Conservation (phyloP, 805 yeast species). For the Kuraishia ogatae region DNA sequence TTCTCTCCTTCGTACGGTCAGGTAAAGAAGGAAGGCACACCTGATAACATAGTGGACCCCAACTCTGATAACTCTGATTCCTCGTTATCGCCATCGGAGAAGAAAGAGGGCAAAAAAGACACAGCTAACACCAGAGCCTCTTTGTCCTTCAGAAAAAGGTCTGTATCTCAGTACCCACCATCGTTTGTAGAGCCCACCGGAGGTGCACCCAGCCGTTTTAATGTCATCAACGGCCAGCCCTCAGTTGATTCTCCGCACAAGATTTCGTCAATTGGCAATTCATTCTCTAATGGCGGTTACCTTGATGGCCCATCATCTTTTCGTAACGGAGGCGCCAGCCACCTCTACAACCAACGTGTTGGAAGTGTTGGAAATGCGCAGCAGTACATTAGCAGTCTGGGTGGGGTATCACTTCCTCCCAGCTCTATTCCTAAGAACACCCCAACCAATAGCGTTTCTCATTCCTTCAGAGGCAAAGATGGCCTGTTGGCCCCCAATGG, state of each 20-base stretch:
- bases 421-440: constrained; percentile 2
- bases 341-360: constrained; percentile 4
- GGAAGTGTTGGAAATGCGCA: constrained; percentile 7
- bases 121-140: neutral
- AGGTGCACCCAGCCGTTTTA: neutral
- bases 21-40: constrained; percentile 2
- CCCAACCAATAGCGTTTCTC: constrained; percentile 4
- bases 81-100: constrained; percentile 9
- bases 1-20: neutral
- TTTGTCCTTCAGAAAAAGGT: constrained; percentile 26
- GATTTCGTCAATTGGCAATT: constrained; percentile 7
- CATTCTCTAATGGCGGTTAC: constrained; percentile 22
- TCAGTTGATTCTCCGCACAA: constrained; percentile 5
- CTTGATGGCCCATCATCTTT: constrained; percentile 13
- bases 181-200: constrained; percentile 8
- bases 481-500: constrained; percentile 9
- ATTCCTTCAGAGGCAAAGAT: constrained; percentile 7
- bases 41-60: constrained; percentile 7
- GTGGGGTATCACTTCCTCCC: constrained; percentile 1
- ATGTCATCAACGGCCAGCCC: neutral
- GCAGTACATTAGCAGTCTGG: constrained; percentile 1
- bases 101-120: neutral
- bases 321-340: neutral
- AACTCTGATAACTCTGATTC: constrained; percentile 11
- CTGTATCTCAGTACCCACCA: constrained; percentile 39